These are phyloP conservation scores for Talaromyces ruber DNA, from an alignment of 495 filamentous ascomycete species.

Conservation along the genomic window DNA sequence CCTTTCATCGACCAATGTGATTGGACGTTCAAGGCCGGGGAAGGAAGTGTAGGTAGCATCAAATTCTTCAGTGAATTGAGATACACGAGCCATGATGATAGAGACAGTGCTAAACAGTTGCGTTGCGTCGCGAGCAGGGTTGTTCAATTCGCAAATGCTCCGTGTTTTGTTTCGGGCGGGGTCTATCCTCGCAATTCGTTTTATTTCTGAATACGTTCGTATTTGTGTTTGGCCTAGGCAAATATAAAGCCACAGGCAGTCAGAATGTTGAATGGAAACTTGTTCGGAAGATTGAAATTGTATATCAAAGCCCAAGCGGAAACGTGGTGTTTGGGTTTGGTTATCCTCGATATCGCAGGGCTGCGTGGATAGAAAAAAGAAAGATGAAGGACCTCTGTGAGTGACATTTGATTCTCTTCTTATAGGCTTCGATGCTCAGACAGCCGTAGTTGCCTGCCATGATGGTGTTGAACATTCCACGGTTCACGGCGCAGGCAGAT, in stretches of 20 bases:
- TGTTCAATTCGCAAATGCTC: background rate
- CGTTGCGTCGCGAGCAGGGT: background rate
- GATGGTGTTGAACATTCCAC: too few species aligned
- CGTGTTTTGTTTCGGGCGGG: background rate
- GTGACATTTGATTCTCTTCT: background rate
- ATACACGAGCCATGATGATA: conserved; percentile 7
- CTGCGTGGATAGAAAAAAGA: background rate
- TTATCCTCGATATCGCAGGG: background rate
- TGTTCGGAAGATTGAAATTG: background rate
- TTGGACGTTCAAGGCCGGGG: background rate
- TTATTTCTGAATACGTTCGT: background rate
- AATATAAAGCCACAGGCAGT: background rate
- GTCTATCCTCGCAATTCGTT: background rate
- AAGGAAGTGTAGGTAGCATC: background rate
- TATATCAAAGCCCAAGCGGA: conserved; percentile 1
- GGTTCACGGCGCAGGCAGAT: background rate
- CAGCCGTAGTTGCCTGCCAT: background rate
- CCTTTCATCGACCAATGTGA: background rate
- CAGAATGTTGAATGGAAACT: background rate
- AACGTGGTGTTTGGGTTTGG: background rate
- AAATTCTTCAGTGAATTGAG: conserved; percentile 2
- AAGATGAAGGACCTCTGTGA: background rate
- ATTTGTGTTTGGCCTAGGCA: background rate
- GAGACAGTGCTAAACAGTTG: background rate
- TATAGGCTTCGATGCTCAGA: background rate